Evolutionary conservation across 2,329 filamentous ascomycete species (phyloP).

Genomic region (Ophiostoma montium): DNA sequence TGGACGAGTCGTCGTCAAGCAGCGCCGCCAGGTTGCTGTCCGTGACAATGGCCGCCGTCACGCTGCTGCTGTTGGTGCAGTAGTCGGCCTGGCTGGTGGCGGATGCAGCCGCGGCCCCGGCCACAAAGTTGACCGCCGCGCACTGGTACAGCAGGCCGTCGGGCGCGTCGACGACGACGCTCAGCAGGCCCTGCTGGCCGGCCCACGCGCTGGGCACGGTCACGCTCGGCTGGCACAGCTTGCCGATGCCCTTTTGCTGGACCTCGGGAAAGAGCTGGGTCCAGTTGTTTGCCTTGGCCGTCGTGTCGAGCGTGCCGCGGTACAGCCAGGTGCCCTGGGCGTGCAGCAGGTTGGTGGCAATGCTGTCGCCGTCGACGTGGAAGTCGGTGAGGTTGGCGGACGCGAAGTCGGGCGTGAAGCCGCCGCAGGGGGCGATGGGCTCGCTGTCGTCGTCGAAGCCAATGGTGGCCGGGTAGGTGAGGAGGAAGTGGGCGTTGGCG

Average conservation of each 20-base stretch:
- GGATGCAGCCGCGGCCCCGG: constrained; percentile 24
- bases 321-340: constrained; percentile 41
- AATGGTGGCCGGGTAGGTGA: constrained; percentile 32
- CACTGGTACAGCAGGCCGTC: constrained; percentile 40
- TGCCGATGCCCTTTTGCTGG: constrained; percentile 38
- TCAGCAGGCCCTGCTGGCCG: constrained; percentile 40
- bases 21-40: constrained; percentile 19
- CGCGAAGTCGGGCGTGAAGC: constrained; percentile 31
- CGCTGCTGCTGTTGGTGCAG: constrained; percentile 26
- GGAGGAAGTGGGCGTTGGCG: constrained; percentile 38
- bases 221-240: constrained; percentile 37
- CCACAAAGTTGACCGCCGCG: constrained; percentile 37
- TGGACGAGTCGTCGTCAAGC: not conserved
- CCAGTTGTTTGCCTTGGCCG: constrained; percentile 34
- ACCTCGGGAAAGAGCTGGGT: constrained; percentile 39
- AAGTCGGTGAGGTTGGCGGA: constrained; percentile 31
- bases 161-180: constrained; percentile 34
- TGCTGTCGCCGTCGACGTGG: constrained; percentile 40
- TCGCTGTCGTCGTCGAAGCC: constrained; percentile 35
- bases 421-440: constrained; percentile 37
- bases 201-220: constrained; percentile 34
- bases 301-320: constrained; percentile 39
- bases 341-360: constrained; percentile 35
- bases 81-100: constrained; percentile 16
- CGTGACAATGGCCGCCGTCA: constrained; percentile 19